Percentiles rank a stretch among this genome's conserved stretches.
Evolutionary conservation across 202 grass and related monocot genomes (phyloP).

Genomic region (Saccharum hybrid): DNA sequence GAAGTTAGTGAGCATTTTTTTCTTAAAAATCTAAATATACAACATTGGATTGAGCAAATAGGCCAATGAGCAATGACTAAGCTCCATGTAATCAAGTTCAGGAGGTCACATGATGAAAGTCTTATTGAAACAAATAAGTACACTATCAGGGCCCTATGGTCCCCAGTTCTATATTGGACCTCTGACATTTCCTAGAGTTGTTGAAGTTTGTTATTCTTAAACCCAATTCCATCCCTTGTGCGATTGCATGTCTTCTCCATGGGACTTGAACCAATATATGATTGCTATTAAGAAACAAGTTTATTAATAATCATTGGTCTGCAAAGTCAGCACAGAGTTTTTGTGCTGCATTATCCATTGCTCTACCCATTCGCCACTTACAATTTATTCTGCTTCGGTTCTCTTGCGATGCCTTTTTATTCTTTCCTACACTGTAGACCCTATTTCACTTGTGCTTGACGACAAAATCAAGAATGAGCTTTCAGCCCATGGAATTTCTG

Average conservation of each 20-base stretch:
- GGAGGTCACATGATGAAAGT: neutral
- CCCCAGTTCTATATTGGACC: neutral
- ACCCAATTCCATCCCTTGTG: neutral
- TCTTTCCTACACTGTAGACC: conserved; percentile 58
- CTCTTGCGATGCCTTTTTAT: neutral
- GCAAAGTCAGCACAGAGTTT: neutral
- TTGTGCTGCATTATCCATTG: conserved; percentile 10
- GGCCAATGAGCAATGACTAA: neutral
- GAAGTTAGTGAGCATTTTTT: neutral
- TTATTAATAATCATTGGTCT: neutral
- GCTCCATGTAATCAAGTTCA: conserved; percentile 8
- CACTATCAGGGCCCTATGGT: neutral
- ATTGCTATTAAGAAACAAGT: conserved; percentile 14
- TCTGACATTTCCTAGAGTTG: neutral
- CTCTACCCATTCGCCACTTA: neutral
- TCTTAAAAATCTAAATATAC: neutral
- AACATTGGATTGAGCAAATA: neutral
- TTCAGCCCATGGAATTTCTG: conserved; percentile 54
- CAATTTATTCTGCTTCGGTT: conserved; percentile 28
- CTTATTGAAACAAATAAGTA: conserved; percentile 10
- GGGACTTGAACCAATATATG: neutral
- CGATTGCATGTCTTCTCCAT: neutral
- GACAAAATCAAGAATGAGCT: conserved; percentile 81
- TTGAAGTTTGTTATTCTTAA: conserved; percentile 16
- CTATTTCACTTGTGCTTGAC: conserved; percentile 75